phyloP scores from a whole-genome alignment of 352 stramenopile genomes.

The Thalassiosira sp. region DNA sequence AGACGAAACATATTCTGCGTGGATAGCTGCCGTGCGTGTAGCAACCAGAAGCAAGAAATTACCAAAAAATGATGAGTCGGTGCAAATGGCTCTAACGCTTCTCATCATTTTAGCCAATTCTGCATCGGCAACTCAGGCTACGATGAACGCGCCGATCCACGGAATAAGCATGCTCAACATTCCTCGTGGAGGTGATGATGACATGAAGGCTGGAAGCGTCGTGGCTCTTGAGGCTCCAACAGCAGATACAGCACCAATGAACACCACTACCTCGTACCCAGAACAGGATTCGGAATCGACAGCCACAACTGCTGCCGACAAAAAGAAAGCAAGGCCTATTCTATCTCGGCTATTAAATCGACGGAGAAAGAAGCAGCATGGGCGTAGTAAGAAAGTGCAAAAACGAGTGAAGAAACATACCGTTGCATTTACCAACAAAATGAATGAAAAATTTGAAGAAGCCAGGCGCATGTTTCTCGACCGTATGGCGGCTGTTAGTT shows the following conservation, averaged over 20 bases:
- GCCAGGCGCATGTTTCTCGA: slow-evolving; percentile 56
- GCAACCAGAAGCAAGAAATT: too few species aligned
- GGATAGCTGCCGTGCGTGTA: too few species aligned
- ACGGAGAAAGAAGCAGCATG: slow-evolving; percentile 1
- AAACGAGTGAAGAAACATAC: slow-evolving; percentile 30
- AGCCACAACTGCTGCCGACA: background rate
- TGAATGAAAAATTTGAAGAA: slow-evolving; percentile 58
- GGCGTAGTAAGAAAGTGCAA: background rate
- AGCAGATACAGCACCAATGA: background rate
- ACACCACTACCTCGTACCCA: background rate
- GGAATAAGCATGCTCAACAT: background rate
- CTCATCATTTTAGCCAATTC: background rate
- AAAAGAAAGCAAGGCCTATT: slow-evolving; percentile 4
- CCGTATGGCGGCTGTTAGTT: slow-evolving; percentile 61
- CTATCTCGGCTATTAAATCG: slow-evolving; percentile 6
- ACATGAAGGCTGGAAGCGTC: background rate
- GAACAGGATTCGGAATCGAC: background rate
- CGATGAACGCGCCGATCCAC: background rate
- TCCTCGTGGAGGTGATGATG: slow-evolving; percentile 6
- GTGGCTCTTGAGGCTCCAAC: background rate
- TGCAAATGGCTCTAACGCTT: background rate
- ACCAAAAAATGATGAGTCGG: background rate
- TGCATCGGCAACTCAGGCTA: background rate
- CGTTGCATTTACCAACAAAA: slow-evolving; percentile 33
- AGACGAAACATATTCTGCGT: too few species aligned